Evolutionary conservation across 164 flowering plant genomes (phyloP), one percentile per base, ranked within the genome.

Genomic region (Protea cynaroides): DNA sequence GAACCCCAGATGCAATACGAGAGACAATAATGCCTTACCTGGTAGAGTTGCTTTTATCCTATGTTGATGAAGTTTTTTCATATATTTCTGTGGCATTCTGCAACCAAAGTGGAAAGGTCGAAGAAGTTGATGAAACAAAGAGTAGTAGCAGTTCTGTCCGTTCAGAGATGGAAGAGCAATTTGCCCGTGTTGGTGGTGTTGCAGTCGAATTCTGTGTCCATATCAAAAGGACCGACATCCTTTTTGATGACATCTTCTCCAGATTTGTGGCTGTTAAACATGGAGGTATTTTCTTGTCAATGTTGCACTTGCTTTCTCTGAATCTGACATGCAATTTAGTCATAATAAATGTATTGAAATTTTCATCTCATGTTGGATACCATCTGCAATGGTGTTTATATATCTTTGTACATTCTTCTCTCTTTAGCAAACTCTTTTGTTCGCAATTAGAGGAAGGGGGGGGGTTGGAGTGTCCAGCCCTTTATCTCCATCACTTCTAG

Each of bases 201-300:
- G 97, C 97, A 34, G 97, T 94, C 34, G 99, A 94, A 74, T 94
- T 94, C 67, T 94, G 96, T 73, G 87, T 89, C 59, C 99, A 94
- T 71, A 84, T 94, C 55, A 83, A 80, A 66, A 85, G 91, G 75
- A 89, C 85, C 63, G 96, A 91, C 74, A 81, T 91, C 56, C 90
- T 94, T 37, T 94, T 91, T 79, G 96, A 91, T 73, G 92, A 89
- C 52, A 88, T 94, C 43, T 82, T 82, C 76, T 69, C 96, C 59
- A 91, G 78, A 79, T 94, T 91, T 81, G 76, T 79, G 25, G 79
- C 86, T 62, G 96, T 83, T 69, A 79, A 81, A 62, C 99, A 94
- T 53, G 92, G 76, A 89, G 99, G 99, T 94, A 83, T 43, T 34
- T 17, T 56, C 19, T 55, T 37, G 19, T 40, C 43, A 49, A 40